Conservation (phyloP, 164 flowering plant species). For the Macadamia tetraphylla region DNA sequence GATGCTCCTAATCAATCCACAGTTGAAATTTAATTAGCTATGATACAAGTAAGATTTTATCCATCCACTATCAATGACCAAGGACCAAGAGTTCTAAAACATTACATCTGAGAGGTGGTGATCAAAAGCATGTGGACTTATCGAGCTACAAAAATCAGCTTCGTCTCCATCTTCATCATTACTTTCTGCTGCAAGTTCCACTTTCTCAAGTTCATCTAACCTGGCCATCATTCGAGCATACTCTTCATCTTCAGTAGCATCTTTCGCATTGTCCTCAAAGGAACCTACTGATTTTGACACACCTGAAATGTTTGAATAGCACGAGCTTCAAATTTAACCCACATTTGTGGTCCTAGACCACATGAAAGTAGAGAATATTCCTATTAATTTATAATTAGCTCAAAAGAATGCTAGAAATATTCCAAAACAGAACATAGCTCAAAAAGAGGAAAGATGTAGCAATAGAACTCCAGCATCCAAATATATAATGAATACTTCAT, state of each 20-base stretch:
- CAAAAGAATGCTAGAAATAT: too few relatives aligned
- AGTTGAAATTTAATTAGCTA: not conserved
- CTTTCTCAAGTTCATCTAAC: conserved; percentile 75
- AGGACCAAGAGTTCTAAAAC: not conserved
- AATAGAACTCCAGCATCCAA: not conserved
- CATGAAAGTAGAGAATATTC: not conserved
- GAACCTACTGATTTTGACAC: conserved; percentile 11
- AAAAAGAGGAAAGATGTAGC: not conserved
- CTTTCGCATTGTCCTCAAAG: conserved; percentile 19
- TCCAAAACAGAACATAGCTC: too few relatives aligned
- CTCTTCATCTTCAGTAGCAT: conserved; percentile 49
- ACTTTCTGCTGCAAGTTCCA: conserved; percentile 49
- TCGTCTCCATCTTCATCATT: conserved; percentile 19
- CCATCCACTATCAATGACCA: not conserved
- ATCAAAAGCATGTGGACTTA: conserved; percentile 16
- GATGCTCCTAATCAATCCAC: conserved; percentile 8
- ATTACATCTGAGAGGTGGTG: conserved; percentile 34
- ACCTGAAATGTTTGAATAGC: conserved; percentile 20
- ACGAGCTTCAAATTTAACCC: not conserved
- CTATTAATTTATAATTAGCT: too few relatives aligned
- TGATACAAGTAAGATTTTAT: not conserved
- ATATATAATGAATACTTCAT: too few relatives aligned
- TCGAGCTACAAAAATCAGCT: conserved; percentile 7
- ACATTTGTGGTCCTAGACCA: not conserved
- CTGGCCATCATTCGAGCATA: conserved; percentile 56